phyloP scores from a whole-genome alignment of 306 rosid species.

The Malus asiatica region DNA sequence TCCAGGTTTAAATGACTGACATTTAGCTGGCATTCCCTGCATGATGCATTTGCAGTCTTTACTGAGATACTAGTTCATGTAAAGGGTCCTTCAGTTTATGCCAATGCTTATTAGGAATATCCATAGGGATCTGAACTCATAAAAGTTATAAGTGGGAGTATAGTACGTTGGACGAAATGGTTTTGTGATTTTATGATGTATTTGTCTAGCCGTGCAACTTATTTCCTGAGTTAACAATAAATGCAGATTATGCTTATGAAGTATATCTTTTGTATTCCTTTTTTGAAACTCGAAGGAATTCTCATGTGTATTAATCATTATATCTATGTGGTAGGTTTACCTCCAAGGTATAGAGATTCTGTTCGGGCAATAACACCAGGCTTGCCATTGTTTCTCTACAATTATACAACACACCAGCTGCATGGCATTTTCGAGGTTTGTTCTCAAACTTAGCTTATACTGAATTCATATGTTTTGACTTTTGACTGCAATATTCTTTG shows the following conservation, averaged over 20 bases:
- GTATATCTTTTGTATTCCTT: background rate
- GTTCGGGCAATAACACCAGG: slow-evolving; percentile 97
- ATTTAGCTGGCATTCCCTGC: background rate
- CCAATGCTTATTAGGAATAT: background rate
- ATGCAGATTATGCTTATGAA: background rate
- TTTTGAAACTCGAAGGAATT: slow-evolving; percentile 1
- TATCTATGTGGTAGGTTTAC: slow-evolving; percentile 58
- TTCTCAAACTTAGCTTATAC: background rate
- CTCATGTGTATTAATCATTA: slow-evolving; percentile 6
- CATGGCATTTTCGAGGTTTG: slow-evolving; percentile 95
- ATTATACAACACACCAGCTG: slow-evolving; percentile 91
- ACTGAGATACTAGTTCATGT: background rate
- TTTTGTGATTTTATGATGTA: background rate
- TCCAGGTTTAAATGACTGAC: background rate
- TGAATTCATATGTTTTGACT: background rate
- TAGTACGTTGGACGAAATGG: background rate
- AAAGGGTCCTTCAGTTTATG: background rate
- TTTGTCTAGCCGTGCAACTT: background rate
- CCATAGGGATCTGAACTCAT: background rate
- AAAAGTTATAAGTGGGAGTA: background rate
- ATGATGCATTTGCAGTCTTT: background rate
- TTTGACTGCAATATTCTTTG: background rate
- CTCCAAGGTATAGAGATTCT: slow-evolving; percentile 94
- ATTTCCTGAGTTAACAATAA: background rate
- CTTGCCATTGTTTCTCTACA: slow-evolving; percentile 82